phyloP scores from a whole-genome alignment of 1,284 basidiomycete genomes.

The Pseudozyma sp. region DNA sequence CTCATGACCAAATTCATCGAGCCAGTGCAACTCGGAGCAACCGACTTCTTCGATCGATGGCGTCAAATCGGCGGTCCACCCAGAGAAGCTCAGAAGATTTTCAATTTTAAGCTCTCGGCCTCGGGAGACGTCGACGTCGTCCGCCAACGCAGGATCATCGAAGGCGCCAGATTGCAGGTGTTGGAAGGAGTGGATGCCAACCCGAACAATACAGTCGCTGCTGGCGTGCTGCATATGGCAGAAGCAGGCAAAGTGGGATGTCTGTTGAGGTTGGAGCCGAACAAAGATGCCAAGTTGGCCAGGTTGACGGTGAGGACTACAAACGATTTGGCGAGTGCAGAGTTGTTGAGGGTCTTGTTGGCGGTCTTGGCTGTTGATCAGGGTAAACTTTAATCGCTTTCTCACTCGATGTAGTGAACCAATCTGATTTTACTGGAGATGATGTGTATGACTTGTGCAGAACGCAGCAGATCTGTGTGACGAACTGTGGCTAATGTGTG shows the following conservation, averaged over 20 bases:
- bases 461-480: too few species aligned
- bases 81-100: slow-evolving; percentile 88
- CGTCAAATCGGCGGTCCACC: slow-evolving; percentile 92
- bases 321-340: slow-evolving; percentile 87
- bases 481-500: too few species aligned
- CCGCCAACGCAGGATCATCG: slow-evolving; percentile 80
- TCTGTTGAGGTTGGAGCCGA: slow-evolving; percentile 90
- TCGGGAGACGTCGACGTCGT: slow-evolving; percentile 79
- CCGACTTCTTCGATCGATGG: slow-evolving; percentile 98
- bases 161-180: slow-evolving; percentile 81
- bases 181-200: slow-evolving; percentile 76
- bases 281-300: slow-evolving; percentile 92
- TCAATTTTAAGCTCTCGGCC: slow-evolving; percentile 78
- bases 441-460: too few species aligned
- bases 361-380: slow-evolving; percentile 41
- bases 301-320: slow-evolving; percentile 94
- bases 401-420: neutral
- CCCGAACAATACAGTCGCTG: slow-evolving; percentile 84
- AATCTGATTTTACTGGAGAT: too few species aligned
- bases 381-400: slow-evolving; percentile 22
- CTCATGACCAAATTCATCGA: slow-evolving; percentile 92
- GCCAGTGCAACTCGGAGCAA: slow-evolving; percentile 82
- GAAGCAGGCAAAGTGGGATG: slow-evolving; percentile 92
- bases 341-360: slow-evolving; percentile 74
- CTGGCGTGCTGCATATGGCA: slow-evolving; percentile 90